Conservation (phyloP, 1,139 yeast species). For the Suhomyces choctaworum region DNA sequence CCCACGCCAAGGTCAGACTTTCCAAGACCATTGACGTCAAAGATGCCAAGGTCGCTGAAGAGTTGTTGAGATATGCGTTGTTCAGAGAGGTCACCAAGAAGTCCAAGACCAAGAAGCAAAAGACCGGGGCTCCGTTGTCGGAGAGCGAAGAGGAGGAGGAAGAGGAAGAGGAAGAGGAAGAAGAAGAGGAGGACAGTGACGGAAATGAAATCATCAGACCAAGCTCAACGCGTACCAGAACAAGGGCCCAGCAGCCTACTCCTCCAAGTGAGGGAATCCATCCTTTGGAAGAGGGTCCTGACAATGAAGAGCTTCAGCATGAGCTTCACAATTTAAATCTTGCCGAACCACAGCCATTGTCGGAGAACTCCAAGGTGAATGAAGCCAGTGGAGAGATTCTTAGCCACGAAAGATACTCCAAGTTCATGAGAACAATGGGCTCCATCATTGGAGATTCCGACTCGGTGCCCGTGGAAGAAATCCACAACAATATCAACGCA, state of each 20-base stretch:
- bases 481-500: slow-evolving; percentile 49
- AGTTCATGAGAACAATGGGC: slow-evolving; percentile 49
- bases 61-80: slow-evolving; percentile 78
- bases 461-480: slow-evolving; percentile 47
- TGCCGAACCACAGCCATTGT: slow-evolving; percentile 27
- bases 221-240: slow-evolving; percentile 7
- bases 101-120: slow-evolving; percentile 35
- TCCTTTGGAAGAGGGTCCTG: background rate
- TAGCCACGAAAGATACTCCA: slow-evolving; percentile 50
- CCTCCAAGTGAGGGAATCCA: slow-evolving; percentile 20
- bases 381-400: slow-evolving; percentile 27
- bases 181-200: slow-evolving; percentile 7
- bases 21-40: slow-evolving; percentile 69
- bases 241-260: slow-evolving; percentile 7
- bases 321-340: slow-evolving; percentile 29
- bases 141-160: slow-evolving; percentile 26
- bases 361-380: slow-evolving; percentile 24
- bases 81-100: slow-evolving; percentile 68
- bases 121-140: slow-evolving; percentile 23
- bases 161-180: slow-evolving; percentile 9
- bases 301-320: slow-evolving; percentile 23
- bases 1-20: slow-evolving; percentile 93
- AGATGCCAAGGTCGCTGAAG: slow-evolving; percentile 89
- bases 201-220: slow-evolving; percentile 17
- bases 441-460: slow-evolving; percentile 47